A percentile compares a stretch with the other conserved stretches of the same genome.
Evolutionary conservation across 495 filamentous ascomycete species (phyloP).

Genomic region (Penicillium desertorum): DNA sequence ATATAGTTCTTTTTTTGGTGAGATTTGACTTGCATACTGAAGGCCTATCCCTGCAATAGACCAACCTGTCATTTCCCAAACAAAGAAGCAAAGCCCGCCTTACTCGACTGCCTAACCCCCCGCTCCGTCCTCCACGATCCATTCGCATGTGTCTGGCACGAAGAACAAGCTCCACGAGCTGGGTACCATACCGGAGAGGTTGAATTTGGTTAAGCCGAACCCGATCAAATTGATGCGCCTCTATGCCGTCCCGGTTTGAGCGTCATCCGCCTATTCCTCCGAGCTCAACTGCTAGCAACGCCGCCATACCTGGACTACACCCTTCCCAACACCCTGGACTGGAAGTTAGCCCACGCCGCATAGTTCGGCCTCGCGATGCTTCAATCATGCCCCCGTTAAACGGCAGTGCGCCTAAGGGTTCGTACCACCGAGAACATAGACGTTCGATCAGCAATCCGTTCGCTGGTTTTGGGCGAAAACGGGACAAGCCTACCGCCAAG

Average conservation of each 20-base stretch:
- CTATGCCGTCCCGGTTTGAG: slow-evolving; percentile 43
- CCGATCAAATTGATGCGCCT: slow-evolving; percentile 33
- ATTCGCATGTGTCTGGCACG: slow-evolving; percentile 21
- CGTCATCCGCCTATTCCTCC: slow-evolving; percentile 38
- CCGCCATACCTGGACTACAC: slow-evolving; percentile 22
- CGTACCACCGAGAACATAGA: slow-evolving; percentile 50
- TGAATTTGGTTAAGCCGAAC: neutral
- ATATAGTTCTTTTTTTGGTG: neutral
- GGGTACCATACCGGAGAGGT: slow-evolving; percentile 4
- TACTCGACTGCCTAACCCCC: slow-evolving; percentile 14
- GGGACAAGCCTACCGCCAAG: slow-evolving; percentile 35
- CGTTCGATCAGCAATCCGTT: slow-evolving; percentile 79
- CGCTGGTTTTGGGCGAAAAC: slow-evolving; percentile 51
- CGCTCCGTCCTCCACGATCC: slow-evolving; percentile 17
- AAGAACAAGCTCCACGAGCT: slow-evolving; percentile 17
- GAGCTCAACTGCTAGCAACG: slow-evolving; percentile 24
- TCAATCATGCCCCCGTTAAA: slow-evolving; percentile 27
- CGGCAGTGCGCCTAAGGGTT: slow-evolving; percentile 20
- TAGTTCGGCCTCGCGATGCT: slow-evolving; percentile 35
- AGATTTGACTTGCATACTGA: slow-evolving; percentile 1
- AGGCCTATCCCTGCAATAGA: neutral
- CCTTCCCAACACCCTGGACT: slow-evolving; percentile 16
- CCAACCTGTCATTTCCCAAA: neutral
- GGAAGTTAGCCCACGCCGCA: slow-evolving; percentile 22
- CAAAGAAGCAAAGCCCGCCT: slow-evolving; percentile 10